Percentiles rank a stretch among this genome's conserved stretches.
phyloP scores from a whole-genome alignment of 2,329 filamentous ascomycete species.

The Didymella sp. region DNA sequence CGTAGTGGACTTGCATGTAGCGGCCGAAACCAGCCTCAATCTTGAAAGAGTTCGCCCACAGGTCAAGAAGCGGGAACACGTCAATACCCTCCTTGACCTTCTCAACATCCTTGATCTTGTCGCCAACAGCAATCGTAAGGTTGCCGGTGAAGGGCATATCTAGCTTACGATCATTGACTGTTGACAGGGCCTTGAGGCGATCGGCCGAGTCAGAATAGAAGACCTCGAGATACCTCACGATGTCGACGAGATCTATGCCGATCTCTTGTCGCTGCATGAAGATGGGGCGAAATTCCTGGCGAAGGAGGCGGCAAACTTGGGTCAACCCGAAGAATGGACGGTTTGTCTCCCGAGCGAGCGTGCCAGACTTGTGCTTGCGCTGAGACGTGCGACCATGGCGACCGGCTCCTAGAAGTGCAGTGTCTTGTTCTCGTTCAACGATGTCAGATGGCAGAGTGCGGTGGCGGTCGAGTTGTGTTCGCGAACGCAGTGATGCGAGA shows the following conservation, averaged over 20 bases:
- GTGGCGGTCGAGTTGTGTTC: slow-evolving; percentile 29
- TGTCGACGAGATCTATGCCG: slow-evolving; percentile 35
- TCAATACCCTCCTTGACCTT: slow-evolving; percentile 27
- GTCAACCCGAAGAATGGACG: slow-evolving; percentile 39
- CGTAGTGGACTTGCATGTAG: slow-evolving; percentile 27
- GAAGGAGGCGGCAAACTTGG: slow-evolving; percentile 36
- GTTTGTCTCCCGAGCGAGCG: slow-evolving; percentile 21
- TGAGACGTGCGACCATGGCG: slow-evolving; percentile 1
- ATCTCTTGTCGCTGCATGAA: slow-evolving; percentile 37
- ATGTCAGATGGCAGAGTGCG: slow-evolving; percentile 29
- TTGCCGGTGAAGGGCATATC: slow-evolving; percentile 36
- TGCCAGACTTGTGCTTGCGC: slow-evolving; percentile 8
- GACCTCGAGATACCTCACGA: slow-evolving; percentile 27
- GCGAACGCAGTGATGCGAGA: slow-evolving; percentile 31
- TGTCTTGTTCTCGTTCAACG: slow-evolving; percentile 18
- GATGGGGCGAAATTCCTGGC: slow-evolving; percentile 34
- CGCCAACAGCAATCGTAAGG: slow-evolving; percentile 37
- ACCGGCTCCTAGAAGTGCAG: slow-evolving; percentile 7
- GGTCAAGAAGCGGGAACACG: slow-evolving; percentile 31
- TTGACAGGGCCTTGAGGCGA: slow-evolving; percentile 10
- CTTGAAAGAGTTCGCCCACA: slow-evolving; percentile 40
- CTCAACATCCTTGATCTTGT: slow-evolving; percentile 24
- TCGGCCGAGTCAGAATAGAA: slow-evolving; percentile 27
- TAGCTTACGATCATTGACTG: background rate
- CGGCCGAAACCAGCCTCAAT: slow-evolving; percentile 42